Base-by-base conservation (phyloP, 1,284 basidiomycete species). In the Entoloma clypeatum region DNA sequence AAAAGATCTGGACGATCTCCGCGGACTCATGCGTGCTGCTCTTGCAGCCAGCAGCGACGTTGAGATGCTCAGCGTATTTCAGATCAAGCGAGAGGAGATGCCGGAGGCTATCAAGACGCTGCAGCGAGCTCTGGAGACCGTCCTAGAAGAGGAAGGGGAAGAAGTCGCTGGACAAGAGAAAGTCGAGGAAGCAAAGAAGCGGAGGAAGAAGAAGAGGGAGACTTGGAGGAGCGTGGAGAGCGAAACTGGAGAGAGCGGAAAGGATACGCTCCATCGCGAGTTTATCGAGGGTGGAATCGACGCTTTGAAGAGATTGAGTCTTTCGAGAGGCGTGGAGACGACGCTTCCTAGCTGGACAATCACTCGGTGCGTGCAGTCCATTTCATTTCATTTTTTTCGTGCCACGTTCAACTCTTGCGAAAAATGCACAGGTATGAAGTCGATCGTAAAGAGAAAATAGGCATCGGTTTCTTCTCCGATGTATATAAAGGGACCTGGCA, bases 21-120 rank as follows among this genome's bases (percentile, higher is more conserved):
- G 75, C 1, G 65, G 68, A 42, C 68, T 80, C 30, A 69, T 87
- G 67, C 69, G 67, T 2, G 60, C 61, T 2, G 80, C 80, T 5
- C 57, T 86, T 28, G 61, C 71, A 32, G 69, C 72, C 5, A 69
- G 68, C 30, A 77, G 62, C 51, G 85, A 87, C 51, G 69, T 68
- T n/a, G 74, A 78, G 46, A 77, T 88, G 68, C 63, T 85, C 23
- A 64, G 70, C 23, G 66, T 79, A 7, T 62, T 87, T 42, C 77
- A 82, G 48, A 71, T 86, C 11, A 71, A 72, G 23, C 68, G 73
- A 41, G 72, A 75, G 31, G 82, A 87, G 57, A 81, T 86, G 67
- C 80, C 82, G 0, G 86, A 88, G 55, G 85, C 85, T 9, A 75
- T 86, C 53, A 86, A 85, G 62, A 81, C 85, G 1, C 67, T 89